Percentiles rank a stretch among this genome's conserved stretches.
Evolutionary conservation across 345 rosid species (phyloP).

Genomic region (Fremontodendron californicum): DNA sequence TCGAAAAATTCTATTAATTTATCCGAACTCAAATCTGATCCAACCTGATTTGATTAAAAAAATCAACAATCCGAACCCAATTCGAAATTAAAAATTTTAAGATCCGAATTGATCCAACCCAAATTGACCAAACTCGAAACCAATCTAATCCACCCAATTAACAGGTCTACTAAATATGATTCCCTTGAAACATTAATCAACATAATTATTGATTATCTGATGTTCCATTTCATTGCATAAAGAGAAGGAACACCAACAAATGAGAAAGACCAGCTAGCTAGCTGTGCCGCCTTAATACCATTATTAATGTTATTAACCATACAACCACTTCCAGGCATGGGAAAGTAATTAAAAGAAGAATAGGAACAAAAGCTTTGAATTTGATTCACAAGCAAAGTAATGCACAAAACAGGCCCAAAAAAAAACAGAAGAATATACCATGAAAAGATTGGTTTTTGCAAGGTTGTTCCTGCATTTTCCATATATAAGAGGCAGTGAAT

Average conservation of each 20-base stretch:
- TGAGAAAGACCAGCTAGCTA: neutral
- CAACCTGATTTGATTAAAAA: too few species aligned
- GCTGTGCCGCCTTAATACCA: neutral
- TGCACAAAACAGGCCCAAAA: neutral
- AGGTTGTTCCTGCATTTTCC: constrained; percentile 18
- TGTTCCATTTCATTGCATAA: neutral
- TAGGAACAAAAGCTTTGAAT: neutral
- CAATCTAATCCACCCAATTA: neutral
- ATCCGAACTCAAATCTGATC: too few species aligned
- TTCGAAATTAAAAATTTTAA: too few species aligned
- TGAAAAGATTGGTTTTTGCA: neutral
- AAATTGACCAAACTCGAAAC: neutral
- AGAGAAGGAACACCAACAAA: neutral
- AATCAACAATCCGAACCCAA: too few species aligned
- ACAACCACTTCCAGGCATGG: neutral
- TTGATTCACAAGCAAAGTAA: constrained; percentile 16
- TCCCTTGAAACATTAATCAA: neutral
- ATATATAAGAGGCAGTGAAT: neutral
- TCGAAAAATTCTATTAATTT: too few species aligned
- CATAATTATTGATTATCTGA: neutral
- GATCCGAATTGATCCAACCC: too few species aligned
- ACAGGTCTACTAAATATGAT: too few species aligned
- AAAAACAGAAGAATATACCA: neutral
- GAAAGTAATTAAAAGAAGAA: neutral
- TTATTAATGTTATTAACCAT: neutral